A percentile compares a stretch with the other conserved stretches of the same genome.
These are phyloP conservation scores for Rhododendron henanense DNA, from an alignment of 148 eudicot species.

Conservation along the genomic window DNA sequence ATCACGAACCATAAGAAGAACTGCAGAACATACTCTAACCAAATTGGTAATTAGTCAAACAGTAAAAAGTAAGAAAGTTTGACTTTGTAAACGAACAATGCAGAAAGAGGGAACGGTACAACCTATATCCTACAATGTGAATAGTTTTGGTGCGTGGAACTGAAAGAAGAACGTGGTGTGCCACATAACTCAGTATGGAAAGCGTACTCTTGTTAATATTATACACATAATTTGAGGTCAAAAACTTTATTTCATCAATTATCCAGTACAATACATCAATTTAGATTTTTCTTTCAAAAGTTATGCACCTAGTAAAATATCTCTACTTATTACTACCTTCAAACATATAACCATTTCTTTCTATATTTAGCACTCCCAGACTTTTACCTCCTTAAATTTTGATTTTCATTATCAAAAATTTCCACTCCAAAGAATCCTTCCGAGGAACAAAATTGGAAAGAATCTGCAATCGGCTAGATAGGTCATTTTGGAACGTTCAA, in stretches of 20 bases:
- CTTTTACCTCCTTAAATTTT: too few relatives aligned
- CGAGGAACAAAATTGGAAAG: too few relatives aligned
- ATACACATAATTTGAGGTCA: neutral
- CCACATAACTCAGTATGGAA: neutral
- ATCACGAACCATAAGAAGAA: neutral
- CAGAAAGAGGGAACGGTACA: neutral
- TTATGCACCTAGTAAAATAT: too few relatives aligned
- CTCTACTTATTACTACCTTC: too few relatives aligned
- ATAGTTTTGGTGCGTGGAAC: neutral
- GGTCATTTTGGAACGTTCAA: too few relatives aligned
- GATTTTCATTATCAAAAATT: too few relatives aligned
- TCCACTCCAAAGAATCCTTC: too few relatives aligned
- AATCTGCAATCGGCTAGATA: too few relatives aligned
- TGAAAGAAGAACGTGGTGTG: neutral
- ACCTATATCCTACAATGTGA: neutral
- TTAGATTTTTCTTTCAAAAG: too few relatives aligned
- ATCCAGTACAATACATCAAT: neutral
- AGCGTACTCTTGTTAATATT: neutral
- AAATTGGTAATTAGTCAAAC: neutral
- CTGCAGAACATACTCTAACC: slow-evolving; percentile 1
- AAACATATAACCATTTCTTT: too few relatives aligned
- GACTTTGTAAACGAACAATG: neutral
- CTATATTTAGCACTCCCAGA: too few relatives aligned
- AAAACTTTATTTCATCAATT: neutral
- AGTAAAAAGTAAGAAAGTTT: neutral